Conservation (phyloP, 495 filamentous ascomycete species). For the Wilcoxina mikolae region DNA sequence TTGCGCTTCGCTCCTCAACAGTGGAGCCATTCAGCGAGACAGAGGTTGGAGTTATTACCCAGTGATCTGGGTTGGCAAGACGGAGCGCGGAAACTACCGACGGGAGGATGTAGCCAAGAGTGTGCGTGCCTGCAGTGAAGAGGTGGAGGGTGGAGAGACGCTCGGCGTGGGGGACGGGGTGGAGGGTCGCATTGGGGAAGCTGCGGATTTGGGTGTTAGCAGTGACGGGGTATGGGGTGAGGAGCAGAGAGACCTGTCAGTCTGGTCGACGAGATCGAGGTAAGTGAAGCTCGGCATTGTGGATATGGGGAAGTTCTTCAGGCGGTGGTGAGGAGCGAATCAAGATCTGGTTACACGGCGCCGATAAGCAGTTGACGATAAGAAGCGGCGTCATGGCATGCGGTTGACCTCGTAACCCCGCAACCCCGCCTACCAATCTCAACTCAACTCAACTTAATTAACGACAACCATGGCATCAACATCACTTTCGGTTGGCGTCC, state of each 20-base stretch:
- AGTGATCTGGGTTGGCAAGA: conserved; percentile 26
- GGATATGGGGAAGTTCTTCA: not conserved
- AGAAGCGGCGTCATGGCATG: too few relatives aligned
- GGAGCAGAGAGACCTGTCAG: conserved; percentile 19
- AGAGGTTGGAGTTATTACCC: conserved; percentile 35
- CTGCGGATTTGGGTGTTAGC: conserved; percentile 8
- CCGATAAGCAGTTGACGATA: too few relatives aligned
- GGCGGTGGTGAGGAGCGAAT: too few relatives aligned
- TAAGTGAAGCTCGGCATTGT: conserved; percentile 20
- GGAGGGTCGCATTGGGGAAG: conserved; percentile 18
- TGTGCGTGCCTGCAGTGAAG: conserved; percentile 19
- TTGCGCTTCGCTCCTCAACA: conserved; percentile 43
- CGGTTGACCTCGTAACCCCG: not conserved
- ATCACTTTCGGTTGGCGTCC: conserved; percentile 51
- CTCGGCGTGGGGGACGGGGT: conserved; percentile 21
- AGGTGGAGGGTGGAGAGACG: conserved; percentile 10
- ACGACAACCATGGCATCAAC: conserved; percentile 8
- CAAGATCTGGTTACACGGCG: too few relatives aligned
- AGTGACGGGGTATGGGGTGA: not conserved
- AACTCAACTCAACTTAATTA: not conserved
- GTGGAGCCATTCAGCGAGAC: conserved; percentile 37
- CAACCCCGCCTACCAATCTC: not conserved
- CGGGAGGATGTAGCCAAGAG: conserved; percentile 23
- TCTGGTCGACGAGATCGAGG: conserved; percentile 24
- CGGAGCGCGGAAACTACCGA: conserved; percentile 12